These are phyloP conservation scores for Silene conica DNA, from an alignment of 148 eudicot species.

Conservation along the genomic window DNA sequence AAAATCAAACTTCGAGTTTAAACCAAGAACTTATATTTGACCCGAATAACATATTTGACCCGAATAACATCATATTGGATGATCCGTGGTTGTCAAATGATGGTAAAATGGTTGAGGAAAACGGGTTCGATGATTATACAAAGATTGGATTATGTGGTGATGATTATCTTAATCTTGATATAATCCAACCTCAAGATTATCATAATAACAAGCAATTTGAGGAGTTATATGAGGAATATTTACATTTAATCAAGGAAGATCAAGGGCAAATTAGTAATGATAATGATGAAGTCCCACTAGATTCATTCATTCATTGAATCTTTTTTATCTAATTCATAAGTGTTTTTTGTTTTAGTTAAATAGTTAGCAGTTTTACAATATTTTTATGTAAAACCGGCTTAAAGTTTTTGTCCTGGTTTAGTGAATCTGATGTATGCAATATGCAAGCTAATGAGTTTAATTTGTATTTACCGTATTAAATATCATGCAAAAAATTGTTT, in stretches of 20 bases:
- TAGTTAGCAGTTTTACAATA: too few species aligned
- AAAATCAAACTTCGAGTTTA: conserved; percentile 18
- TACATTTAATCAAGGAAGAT: conserved; percentile 40
- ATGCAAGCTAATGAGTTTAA: too few species aligned
- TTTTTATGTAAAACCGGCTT: too few species aligned
- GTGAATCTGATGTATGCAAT: too few species aligned
- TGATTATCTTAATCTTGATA: conserved; percentile 8
- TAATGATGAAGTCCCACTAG: conserved; percentile 26
- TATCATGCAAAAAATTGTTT: too few species aligned
- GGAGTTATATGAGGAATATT: conserved; percentile 53
- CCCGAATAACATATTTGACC: too few species aligned
- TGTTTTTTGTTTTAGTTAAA: too few species aligned
- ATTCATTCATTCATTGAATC: conserved; percentile 37
- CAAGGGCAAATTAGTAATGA: conserved; percentile 16
- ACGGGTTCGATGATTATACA: conserved; percentile 20
- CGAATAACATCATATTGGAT: conserved; percentile 15
- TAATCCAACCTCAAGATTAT: conserved; percentile 1
- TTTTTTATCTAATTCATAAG: conserved; percentile 21
- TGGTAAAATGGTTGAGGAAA: conserved; percentile 12
- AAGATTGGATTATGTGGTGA: conserved; percentile 20
- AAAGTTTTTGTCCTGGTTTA: too few species aligned
- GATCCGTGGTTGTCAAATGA: conserved; percentile 25
- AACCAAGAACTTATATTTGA: conserved; percentile 13
- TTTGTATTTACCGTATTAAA: too few species aligned
- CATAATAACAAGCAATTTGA: conserved; percentile 29